phyloP scores from a whole-genome alignment of 208 protist species.

The Trypanosoma congolense region DNA sequence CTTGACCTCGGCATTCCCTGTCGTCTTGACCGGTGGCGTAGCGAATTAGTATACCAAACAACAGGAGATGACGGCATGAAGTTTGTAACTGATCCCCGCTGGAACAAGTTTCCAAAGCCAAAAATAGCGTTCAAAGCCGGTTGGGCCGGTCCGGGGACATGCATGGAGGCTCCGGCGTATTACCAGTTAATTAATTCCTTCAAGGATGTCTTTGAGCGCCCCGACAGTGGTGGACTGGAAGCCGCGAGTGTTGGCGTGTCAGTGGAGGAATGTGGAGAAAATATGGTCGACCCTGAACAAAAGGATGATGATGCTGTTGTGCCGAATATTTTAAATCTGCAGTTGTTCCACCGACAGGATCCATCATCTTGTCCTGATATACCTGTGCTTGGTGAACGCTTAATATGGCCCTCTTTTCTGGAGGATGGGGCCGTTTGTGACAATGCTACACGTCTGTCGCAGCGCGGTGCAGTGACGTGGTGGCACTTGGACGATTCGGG shows the following conservation, averaged over 20 bases:
- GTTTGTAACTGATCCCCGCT: slow-evolving; percentile 45
- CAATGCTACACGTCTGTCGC: slow-evolving; percentile 74
- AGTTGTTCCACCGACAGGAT: slow-evolving; percentile 82
- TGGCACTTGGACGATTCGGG: slow-evolving; percentile 91
- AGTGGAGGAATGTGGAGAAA: slow-evolving; percentile 12
- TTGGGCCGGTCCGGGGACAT: slow-evolving; percentile 76
- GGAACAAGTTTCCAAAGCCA: slow-evolving; percentile 67
- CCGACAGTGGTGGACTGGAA: background rate
- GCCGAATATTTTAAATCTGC: slow-evolving; percentile 59
- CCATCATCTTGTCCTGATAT: slow-evolving; percentile 38
- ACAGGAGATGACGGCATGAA: slow-evolving; percentile 40
- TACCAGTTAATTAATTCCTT: slow-evolving; percentile 77
- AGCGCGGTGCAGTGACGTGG: slow-evolving; percentile 68
- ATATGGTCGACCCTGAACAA: background rate
- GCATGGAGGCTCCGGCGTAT: slow-evolving; percentile 58
- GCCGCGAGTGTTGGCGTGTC: slow-evolving; percentile 17
- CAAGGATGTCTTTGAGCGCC: slow-evolving; percentile 67
- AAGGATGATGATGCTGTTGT: slow-evolving; percentile 10
- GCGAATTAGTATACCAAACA: slow-evolving; percentile 25
- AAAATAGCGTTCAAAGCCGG: slow-evolving; percentile 75
- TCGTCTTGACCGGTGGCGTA: slow-evolving; percentile 26
- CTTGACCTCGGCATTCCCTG: slow-evolving; percentile 63
- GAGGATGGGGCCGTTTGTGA: slow-evolving; percentile 76
- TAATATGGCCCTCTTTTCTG: slow-evolving; percentile 76
- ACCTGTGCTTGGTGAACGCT: slow-evolving; percentile 45